Base-by-base conservation (phyloP, 2,329 filamentous ascomycete genomes). In the Monosporascus sp. region DNA sequence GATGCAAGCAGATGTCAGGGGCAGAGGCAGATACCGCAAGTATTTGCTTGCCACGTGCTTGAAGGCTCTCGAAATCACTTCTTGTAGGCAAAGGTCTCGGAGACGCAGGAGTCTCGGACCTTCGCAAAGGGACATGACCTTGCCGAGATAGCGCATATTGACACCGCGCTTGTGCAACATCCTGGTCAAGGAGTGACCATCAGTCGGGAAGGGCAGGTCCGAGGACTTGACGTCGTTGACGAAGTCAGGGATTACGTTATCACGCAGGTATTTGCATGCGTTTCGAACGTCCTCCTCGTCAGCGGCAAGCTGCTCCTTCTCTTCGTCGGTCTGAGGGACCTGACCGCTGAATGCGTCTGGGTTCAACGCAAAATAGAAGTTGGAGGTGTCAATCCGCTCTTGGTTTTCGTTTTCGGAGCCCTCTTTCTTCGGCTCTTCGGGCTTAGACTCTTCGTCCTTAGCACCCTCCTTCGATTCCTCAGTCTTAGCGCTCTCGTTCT, bases 131-230 rank as follows among this genome's bases (percentile, higher is more conserved):
- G 82, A 77, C 14, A 90, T 88, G 57, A 99, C 74, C 71, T 86
- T 88, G 60, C 94, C 94, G n/a, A 97, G 81, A 71, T 99, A 99
- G 66, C 95, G 85, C 58, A 97, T 82, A 75, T 99, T 99, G 76
- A 99, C 92, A 73, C 94, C 94, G 43, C 93, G 90, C 79, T 96
- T 96, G 78, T 99, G 94, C 67, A 99, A 80, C 50, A 97, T 82
- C 60, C 86, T 85, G 64, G 88, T 90, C 54, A 99, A 79, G 20
- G 93, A 97, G 66, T 89, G 84, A n/a, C 94, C 94, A 64, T 99
- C 95, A 91, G 97, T 97, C 14, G 94, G 94, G 77, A 97, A 97
- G 64, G 93, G 94, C 61, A 96, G 87, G 62, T 99, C 93, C 7
- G 91, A 92, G 60, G 96, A 90, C 67, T 88, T 87, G 54, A 99